phyloP scores from a whole-genome alignment of 2,329 filamentous ascomycete genomes.

The Aspergillus latus region DNA sequence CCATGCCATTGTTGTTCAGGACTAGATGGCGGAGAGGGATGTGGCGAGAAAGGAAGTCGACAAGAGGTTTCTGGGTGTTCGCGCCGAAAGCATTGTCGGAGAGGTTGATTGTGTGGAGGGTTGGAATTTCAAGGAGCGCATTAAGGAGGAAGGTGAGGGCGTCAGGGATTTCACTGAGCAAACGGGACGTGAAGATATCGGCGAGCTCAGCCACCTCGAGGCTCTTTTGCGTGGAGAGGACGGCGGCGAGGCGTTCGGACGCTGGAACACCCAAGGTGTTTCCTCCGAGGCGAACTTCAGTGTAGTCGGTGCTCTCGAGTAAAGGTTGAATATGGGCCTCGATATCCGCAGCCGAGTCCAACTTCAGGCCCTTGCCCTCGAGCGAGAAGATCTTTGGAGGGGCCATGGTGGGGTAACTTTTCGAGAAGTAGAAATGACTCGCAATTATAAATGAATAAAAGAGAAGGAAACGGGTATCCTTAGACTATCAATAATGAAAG shows the following conservation, averaged over 20 bases:
- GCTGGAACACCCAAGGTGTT: constrained; percentile 92
- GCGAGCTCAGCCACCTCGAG: constrained; percentile 83
- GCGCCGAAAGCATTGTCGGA: constrained; percentile 98
- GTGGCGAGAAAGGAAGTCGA: constrained; percentile 86
- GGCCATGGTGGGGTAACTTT: constrained; percentile 51
- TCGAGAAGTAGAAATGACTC: constrained; percentile 20
- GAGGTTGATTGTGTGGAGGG: constrained; percentile 87
- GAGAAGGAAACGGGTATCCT: background rate
- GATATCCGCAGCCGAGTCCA: constrained; percentile 83
- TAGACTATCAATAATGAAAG: background rate
- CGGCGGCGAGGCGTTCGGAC: constrained; percentile 78
- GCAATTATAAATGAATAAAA: constrained; percentile 3
- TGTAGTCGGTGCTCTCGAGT: constrained; percentile 64
- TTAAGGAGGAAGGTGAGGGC: constrained; percentile 83
- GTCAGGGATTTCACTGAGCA: constrained; percentile 89
- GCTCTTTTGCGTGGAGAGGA: constrained; percentile 79
- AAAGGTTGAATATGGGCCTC: constrained; percentile 79
- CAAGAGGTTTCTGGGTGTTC: constrained; percentile 88
- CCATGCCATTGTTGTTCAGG: constrained; percentile 97
- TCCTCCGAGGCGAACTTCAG: constrained; percentile 81
- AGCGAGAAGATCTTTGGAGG: constrained; percentile 71
- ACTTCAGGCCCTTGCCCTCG: constrained; percentile 87
- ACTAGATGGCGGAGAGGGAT: constrained; percentile 89
- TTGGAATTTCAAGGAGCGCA: constrained; percentile 79
- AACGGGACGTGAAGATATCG: constrained; percentile 94